Percentiles rank a stretch among this genome's conserved stretches.
Evolutionary conservation across 2,329 filamentous ascomycete species (phyloP).

Genomic region (Phyllachora maydis): DNA sequence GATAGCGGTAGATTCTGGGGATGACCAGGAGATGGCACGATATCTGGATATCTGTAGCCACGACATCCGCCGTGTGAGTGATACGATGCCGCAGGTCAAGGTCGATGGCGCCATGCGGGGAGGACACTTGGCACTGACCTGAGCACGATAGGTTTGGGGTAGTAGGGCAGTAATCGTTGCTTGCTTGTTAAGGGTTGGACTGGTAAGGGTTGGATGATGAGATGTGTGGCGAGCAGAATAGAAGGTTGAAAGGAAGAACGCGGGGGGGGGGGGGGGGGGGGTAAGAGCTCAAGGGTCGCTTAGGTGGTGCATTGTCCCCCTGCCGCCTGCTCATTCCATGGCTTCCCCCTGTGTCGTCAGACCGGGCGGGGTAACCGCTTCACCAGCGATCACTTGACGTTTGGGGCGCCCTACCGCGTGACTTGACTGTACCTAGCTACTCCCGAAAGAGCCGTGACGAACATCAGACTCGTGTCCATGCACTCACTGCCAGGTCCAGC

Average conservation of each 20-base stretch:
- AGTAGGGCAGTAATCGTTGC: too few species aligned
- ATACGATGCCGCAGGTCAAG: background rate
- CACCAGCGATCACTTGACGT: constrained; percentile 4
- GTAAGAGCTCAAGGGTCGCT: constrained; percentile 2
- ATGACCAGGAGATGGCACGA: constrained; percentile 4
- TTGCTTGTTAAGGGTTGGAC: too few species aligned
- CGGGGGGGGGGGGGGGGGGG: constrained; percentile 3
- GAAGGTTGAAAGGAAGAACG: constrained; percentile 2
- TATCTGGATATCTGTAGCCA: background rate
- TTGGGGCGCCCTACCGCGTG: too few species aligned
- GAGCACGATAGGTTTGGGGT: background rate
- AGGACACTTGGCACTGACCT: background rate
- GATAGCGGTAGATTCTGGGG: too few species aligned
- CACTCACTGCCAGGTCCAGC: too few species aligned
- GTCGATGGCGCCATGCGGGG: background rate
- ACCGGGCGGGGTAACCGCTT: constrained; percentile 22
- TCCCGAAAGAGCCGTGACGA: too few species aligned
- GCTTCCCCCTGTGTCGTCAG: constrained; percentile 16
- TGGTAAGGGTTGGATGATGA: constrained; percentile 5
- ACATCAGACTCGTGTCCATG: too few species aligned
- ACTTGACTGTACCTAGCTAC: too few species aligned
- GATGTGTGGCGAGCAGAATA: constrained; percentile 2
- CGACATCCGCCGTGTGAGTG: background rate
- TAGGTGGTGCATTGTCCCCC: constrained; percentile 1
- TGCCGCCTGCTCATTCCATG: constrained; percentile 1